Evolutionary conservation across 2,329 filamentous ascomycete species (phyloP).

Genomic region (Colletotrichum cordylinicola): DNA sequence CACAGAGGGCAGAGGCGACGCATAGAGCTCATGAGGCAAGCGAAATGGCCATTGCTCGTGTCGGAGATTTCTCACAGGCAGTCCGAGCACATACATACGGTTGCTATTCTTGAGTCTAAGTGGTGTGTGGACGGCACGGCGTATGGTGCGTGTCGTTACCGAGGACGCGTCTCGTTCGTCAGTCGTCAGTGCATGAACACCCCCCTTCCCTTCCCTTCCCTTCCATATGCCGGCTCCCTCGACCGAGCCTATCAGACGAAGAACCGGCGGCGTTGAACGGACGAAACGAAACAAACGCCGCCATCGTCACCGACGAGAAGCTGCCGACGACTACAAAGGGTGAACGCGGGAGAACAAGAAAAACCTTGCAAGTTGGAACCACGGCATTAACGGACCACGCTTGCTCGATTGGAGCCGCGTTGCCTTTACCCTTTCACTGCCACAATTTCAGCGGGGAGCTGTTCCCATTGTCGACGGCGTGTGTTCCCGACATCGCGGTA

Average conservation of each 20-base stretch:
- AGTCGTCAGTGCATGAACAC: not conserved
- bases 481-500: not conserved
- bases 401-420: not conserved
- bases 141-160: not conserved
- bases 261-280: not conserved
- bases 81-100: not conserved
- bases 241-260: not conserved
- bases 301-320: not conserved
- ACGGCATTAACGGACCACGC: not conserved
- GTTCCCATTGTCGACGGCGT: not conserved
- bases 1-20: not conserved
- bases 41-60: not conserved
- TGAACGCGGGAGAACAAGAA: not conserved
- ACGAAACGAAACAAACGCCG: conserved; percentile 11
- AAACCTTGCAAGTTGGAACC: not conserved
- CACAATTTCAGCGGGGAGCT: not conserved
- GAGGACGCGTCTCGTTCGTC: conserved; percentile 4
- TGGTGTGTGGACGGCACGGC: not conserved
- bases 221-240: not conserved
- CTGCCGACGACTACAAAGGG: not conserved
- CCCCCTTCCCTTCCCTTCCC: not conserved
- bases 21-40: not conserved
- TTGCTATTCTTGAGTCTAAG: conserved; percentile 1
- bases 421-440: not conserved
- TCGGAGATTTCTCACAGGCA: conserved; percentile 4